Evolutionary conservation across 805 yeast species (phyloP).

Genomic region (Teunomyces cretensis): DNA sequence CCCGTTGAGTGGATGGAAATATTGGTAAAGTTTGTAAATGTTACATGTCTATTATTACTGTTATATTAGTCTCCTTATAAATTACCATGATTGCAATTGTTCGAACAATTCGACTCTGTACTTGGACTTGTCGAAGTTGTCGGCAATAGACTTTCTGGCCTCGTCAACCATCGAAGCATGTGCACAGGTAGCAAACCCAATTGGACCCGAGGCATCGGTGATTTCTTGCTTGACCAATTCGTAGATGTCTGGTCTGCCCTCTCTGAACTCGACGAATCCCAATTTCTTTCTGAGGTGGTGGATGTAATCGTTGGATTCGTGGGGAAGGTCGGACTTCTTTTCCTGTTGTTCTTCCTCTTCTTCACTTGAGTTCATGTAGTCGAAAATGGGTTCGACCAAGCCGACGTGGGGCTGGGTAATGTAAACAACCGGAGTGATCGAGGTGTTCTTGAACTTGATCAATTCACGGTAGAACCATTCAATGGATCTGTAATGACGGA

Average conservation of each 20-base stretch:
- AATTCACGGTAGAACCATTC: slow-evolving; percentile 43
- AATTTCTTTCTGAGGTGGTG: slow-evolving; percentile 21
- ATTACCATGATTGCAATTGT: slow-evolving; percentile 34
- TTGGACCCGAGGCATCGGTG: slow-evolving; percentile 32
- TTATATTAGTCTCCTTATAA: background rate
- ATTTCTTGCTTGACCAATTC: slow-evolving; percentile 38
- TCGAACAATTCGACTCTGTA: slow-evolving; percentile 38
- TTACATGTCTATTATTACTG: background rate
- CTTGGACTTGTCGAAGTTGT: slow-evolving; percentile 23
- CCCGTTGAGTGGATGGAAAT: no score
- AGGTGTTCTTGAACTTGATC: slow-evolving; percentile 28
- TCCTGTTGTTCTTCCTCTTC: slow-evolving; percentile 15
- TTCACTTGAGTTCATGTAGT: slow-evolving; percentile 5
- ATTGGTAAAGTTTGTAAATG: no score
- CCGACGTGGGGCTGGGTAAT: slow-evolving; percentile 35
- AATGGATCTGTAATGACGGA: slow-evolving; percentile 38
- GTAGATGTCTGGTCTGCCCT: slow-evolving; percentile 43
- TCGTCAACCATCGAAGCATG: slow-evolving; percentile 44
- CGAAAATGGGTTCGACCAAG: slow-evolving; percentile 12
- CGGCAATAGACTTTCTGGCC: slow-evolving; percentile 26
- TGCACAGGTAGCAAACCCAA: slow-evolving; percentile 52
- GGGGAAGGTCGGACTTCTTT: slow-evolving; percentile 8
- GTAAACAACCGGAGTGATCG: slow-evolving; percentile 40
- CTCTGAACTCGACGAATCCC: slow-evolving; percentile 40
- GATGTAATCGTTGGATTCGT: slow-evolving; percentile 13